Conservation (phyloP, 179 eudicot genomes). For the Beta lomatogona region DNA sequence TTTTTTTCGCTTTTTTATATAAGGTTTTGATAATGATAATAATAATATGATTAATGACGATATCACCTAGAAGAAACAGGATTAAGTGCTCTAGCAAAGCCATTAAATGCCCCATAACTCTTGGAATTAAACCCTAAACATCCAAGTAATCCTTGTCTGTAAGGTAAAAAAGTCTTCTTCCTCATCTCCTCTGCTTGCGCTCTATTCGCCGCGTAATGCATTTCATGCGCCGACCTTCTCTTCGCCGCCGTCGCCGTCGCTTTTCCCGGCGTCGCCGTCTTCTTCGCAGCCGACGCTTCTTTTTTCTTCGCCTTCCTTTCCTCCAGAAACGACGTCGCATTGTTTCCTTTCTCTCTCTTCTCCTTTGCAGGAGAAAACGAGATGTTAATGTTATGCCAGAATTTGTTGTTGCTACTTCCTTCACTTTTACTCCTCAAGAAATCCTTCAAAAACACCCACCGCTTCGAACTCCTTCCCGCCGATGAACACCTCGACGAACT, state of each 20-base stretch:
- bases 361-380: conserved; percentile 60
- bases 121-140: conserved; percentile 84
- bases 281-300: not conserved
- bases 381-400: conserved; percentile 57
- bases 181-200: conserved; percentile 89
- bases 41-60: not conserved
- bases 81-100: conserved; percentile 75
- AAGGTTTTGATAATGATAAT: not conserved
- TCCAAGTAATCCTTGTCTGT: conserved; percentile 82
- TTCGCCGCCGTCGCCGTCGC: conserved; percentile 31
- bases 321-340: not conserved
- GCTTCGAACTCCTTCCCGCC: conserved; percentile 66
- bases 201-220: conserved; percentile 74
- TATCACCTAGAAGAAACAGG: conserved; percentile 84
- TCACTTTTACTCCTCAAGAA: conserved; percentile 78
- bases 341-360: not conserved
- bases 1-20: not conserved
- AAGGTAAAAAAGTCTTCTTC: conserved; percentile 86
- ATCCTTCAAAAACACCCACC: conserved; percentile 81
- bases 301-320: conserved; percentile 25
- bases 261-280: no score
- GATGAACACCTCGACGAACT: conserved; percentile 81
- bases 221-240: conserved; percentile 72
- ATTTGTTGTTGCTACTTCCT: conserved; percentile 62
- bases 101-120: conserved; percentile 81